These are phyloP conservation scores for Lactarius indigo DNA, from an alignment of 768 basidiomycete species.

Conservation along the genomic window DNA sequence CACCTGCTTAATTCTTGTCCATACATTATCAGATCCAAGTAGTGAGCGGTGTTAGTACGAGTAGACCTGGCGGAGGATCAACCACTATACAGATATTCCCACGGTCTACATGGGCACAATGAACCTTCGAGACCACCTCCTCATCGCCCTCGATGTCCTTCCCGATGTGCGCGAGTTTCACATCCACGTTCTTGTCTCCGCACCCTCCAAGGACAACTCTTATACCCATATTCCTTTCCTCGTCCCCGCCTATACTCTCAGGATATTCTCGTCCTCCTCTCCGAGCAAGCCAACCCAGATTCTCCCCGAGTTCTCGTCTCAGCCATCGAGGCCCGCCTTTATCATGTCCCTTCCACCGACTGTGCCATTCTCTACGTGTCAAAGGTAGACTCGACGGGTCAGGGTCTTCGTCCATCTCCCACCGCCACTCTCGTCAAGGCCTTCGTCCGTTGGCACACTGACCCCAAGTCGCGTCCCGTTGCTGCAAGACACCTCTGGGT, in stretches of 20 bases:
- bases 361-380: conserved; percentile 57
- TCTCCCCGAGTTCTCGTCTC: conserved; percentile 58
- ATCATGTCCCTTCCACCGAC: not conserved
- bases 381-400: conserved; percentile 92
- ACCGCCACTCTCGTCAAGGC: conserved; percentile 65
- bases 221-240: conserved; percentile 75
- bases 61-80: conserved; percentile 18
- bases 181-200: conserved; percentile 68
- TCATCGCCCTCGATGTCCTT: conserved; percentile 11
- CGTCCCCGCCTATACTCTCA: conserved; percentile 67
- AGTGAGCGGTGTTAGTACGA: not conserved
- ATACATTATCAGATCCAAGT: not conserved
- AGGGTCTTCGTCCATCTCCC: conserved; percentile 58
- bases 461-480: conserved; percentile 34
- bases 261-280: conserved; percentile 73
- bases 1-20: too few species aligned
- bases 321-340: conserved; percentile 71
- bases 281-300: conserved; percentile 52
- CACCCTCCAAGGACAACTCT: conserved; percentile 59
- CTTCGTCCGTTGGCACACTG: conserved; percentile 41
- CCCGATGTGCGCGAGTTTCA: conserved; percentile 46
- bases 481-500: not conserved
- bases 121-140: conserved; percentile 20
- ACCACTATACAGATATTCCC: conserved; percentile 1
- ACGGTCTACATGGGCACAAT: conserved; percentile 12